These are phyloP conservation scores for Nicotiana otophora DNA, from an alignment of 257 asterid genomes.

Conservation along the genomic window DNA sequence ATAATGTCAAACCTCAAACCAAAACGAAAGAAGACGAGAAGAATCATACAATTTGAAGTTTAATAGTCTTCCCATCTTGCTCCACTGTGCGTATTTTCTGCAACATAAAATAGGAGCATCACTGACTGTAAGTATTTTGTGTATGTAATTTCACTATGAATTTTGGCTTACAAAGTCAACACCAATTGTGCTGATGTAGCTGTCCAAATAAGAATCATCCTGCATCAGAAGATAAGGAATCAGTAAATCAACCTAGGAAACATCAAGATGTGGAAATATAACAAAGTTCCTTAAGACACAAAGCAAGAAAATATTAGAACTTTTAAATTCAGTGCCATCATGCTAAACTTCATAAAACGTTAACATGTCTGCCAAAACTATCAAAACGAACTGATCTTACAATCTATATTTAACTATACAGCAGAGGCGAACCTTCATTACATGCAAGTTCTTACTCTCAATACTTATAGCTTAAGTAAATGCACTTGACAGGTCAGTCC, in stretches of 20 bases:
- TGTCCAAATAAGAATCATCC: slow-evolving; percentile 87
- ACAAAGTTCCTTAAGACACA: not conserved
- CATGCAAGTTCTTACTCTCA: not conserved
- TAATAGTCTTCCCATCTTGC: slow-evolving; percentile 85
- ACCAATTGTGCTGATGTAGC: slow-evolving; percentile 90
- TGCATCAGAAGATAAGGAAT: slow-evolving; percentile 20
- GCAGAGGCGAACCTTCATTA: not conserved
- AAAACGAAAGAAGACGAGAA: not conserved
- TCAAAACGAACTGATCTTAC: not conserved
- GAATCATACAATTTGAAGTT: slow-evolving; percentile 70
- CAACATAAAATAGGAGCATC: slow-evolving; percentile 11
- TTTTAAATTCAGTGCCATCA: not conserved
- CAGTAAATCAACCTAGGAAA: not conserved
- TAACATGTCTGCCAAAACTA: not conserved
- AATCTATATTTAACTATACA: not conserved
- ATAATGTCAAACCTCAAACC: not conserved
- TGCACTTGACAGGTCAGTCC: not conserved
- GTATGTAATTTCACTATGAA: not conserved
- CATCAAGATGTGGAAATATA: not conserved
- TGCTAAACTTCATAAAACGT: not conserved
- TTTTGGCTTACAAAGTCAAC: slow-evolving; percentile 78
- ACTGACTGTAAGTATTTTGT: not conserved
- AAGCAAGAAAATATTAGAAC: not conserved
- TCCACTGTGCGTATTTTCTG: slow-evolving; percentile 94
- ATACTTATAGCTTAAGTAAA: not conserved